Base-by-base conservation (phyloP, 2,329 filamentous ascomycete species). In the Penicillium italicum region DNA sequence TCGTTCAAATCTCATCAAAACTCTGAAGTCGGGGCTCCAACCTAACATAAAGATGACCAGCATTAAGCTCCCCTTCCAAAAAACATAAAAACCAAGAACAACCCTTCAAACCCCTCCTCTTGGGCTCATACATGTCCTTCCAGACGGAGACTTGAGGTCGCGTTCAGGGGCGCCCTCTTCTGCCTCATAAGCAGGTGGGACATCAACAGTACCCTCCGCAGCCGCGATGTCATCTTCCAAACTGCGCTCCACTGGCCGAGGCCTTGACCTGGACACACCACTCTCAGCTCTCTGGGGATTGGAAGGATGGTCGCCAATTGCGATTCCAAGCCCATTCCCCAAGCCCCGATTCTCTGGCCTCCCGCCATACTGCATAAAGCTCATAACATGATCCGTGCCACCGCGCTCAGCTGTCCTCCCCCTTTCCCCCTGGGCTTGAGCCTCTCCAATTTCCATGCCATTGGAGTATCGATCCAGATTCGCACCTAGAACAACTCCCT, bases 401-500 rank as follows among this genome's bases (percentile, higher is more conserved):
- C 30, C 36, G 10, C 50, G 52, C 50, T 62, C 54, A 10, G 12
- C 16, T 4, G 1, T n/a, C 24, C 14, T 33, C 16, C 34, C 14
- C 22, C 18, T 52, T 18, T 31, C 33, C 45, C 7, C 16, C 16
- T 11, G 14, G 7, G 18, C 34, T 34, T 12, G 22, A 10, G 8
- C 34, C 44, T 41, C 51, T 24, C 43, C 33, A 41, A 53, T 41
- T n/a, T 41, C 43, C 26, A 31, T 14, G 2, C 44, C 38, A 57
- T 41, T 54, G 1, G 53, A 57, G 18, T 59, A 58, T 7, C 52
- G 54, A 43, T 68, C 58, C 22, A 71, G 48, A 47, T 69, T 71
- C 5, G 69, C 62, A 2, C 60, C 55, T 18, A 72, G 50, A 2
- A 71, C 54, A 1, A 66, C 60, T 0, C 68, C 69, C n/a, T 71